phyloP scores from a whole-genome alignment of 805 yeast genomes.

The Ogataea methanolica region DNA sequence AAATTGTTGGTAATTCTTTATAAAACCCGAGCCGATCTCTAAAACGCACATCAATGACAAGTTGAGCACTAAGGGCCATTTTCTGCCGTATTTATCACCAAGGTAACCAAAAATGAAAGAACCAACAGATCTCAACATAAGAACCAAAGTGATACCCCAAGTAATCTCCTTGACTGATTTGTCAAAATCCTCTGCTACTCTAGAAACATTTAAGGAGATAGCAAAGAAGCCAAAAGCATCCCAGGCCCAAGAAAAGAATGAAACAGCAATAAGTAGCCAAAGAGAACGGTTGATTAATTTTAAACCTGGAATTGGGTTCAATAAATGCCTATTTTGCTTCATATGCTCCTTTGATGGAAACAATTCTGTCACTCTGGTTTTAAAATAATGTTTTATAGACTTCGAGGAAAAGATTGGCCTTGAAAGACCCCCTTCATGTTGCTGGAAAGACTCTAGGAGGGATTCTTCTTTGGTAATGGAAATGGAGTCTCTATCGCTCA shows the following conservation, averaged over 20 bases:
- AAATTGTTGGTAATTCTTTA: slow-evolving; percentile 50
- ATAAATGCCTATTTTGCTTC: slow-evolving; percentile 32
- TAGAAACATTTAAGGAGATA: slow-evolving; percentile 46
- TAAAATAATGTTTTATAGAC: slow-evolving; percentile 34
- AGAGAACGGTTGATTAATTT: slow-evolving; percentile 43
- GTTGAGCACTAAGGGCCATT: slow-evolving; percentile 50
- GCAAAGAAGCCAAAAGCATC: slow-evolving; percentile 64
- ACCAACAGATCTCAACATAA: slow-evolving; percentile 66
- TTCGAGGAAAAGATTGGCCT: slow-evolving; percentile 29
- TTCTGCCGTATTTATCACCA: slow-evolving; percentile 60
- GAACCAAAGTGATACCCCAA: slow-evolving; percentile 65
- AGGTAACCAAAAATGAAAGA: slow-evolving; percentile 55
- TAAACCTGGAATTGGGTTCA: slow-evolving; percentile 64
- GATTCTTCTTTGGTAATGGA: slow-evolving; percentile 4
- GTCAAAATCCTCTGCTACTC: slow-evolving; percentile 42
- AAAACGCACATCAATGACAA: slow-evolving; percentile 42
- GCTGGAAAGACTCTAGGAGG: slow-evolving; percentile 35
- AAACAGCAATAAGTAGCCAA: slow-evolving; percentile 53
- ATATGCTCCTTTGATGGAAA: slow-evolving; percentile 40
- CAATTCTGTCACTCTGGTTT: slow-evolving; percentile 46
- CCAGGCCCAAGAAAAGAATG: slow-evolving; percentile 59
- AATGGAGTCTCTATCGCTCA: slow-evolving; percentile 3
- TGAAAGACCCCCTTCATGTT: slow-evolving; percentile 35
- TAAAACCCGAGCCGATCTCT: slow-evolving; percentile 63
- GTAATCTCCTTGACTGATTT: slow-evolving; percentile 47